Evolutionary conservation across 2,329 filamentous ascomycete genomes (phyloP).

Genomic region (Diaporthe nobilis): DNA sequence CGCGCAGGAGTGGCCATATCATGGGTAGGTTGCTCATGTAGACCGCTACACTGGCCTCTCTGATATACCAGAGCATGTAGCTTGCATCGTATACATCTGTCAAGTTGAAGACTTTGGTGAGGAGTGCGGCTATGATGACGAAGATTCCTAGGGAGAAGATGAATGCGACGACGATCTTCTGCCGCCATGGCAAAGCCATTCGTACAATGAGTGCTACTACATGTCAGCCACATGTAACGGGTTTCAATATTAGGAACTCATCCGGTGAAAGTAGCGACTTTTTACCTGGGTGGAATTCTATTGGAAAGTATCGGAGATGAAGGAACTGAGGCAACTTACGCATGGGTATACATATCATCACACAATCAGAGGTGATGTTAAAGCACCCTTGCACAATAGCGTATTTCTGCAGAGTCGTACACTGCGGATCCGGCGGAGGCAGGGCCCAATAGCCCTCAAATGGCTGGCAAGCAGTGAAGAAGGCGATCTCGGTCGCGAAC

Average conservation of each 20-base stretch:
- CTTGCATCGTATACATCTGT: constrained; percentile 46
- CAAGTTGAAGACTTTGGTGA: constrained; percentile 64
- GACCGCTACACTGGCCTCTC: constrained; percentile 67
- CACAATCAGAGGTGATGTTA: constrained; percentile 63
- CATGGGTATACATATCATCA: constrained; percentile 63
- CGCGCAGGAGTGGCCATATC: constrained; percentile 65
- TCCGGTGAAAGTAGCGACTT: fast-evolving
- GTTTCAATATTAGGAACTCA: no score
- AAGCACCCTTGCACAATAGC: constrained; percentile 62
- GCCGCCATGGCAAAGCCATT: constrained; percentile 57
- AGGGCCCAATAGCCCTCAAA: constrained; percentile 63
- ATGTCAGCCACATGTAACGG: background rate
- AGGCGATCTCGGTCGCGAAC: constrained; percentile 58
- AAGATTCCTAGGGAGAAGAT: constrained; percentile 66
- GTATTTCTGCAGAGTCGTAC: constrained; percentile 61
- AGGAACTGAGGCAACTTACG: constrained; percentile 40
- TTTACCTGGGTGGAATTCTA: background rate
- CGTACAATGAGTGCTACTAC: constrained; percentile 55
- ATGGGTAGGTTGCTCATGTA: constrained; percentile 68
- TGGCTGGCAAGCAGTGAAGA: constrained; percentile 62
- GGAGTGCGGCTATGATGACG: constrained; percentile 56
- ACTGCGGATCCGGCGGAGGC: constrained; percentile 61
- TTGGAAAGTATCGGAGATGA: no score
- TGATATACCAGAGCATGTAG: constrained; percentile 66
- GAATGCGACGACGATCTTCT: constrained; percentile 60